Conservation (phyloP, 1,284 basidiomycete species). For the Porogramme epimiltina region DNA sequence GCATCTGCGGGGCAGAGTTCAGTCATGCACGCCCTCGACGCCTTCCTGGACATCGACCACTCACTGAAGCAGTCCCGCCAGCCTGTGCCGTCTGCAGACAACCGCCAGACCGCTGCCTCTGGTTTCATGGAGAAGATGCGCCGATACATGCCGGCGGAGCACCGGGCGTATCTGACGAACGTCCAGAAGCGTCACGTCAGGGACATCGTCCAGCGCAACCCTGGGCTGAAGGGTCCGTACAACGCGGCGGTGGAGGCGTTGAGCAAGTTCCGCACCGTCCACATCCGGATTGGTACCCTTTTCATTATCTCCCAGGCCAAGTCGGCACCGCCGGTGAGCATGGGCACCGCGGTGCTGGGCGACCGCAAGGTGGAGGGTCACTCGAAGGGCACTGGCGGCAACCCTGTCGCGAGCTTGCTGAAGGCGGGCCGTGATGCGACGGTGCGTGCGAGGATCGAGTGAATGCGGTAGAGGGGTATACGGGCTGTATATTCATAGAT, state of each 20-base stretch:
- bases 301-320: slow-evolving; percentile 82
- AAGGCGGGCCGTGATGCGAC: slow-evolving; percentile 92
- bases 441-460: slow-evolving; percentile 55
- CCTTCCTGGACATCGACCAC: slow-evolving; percentile 85
- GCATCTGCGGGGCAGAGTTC: slow-evolving; percentile 95
- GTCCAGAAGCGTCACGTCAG: slow-evolving; percentile 59
- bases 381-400: slow-evolving; percentile 86
- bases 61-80: slow-evolving; percentile 73
- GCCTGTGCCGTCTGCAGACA: slow-evolving; percentile 66
- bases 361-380: slow-evolving; percentile 49
- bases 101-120: slow-evolving; percentile 60
- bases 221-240: slow-evolving; percentile 71
- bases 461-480: too few species aligned
- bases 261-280: slow-evolving; percentile 82
- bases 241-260: slow-evolving; percentile 79
- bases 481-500: slow-evolving; percentile 2
- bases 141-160: slow-evolving; percentile 79
- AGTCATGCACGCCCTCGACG: slow-evolving; percentile 82
- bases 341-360: slow-evolving; percentile 40
- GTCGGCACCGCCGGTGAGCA: slow-evolving; percentile 48
- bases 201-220: slow-evolving; percentile 55
- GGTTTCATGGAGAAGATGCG: slow-evolving; percentile 85
- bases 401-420: slow-evolving; percentile 76
- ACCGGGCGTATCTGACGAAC: slow-evolving; percentile 65
- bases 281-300: slow-evolving; percentile 86